Base-by-base conservation (phyloP, 2,329 filamentous ascomycete genomes). In the Nemania abortiva region DNA sequence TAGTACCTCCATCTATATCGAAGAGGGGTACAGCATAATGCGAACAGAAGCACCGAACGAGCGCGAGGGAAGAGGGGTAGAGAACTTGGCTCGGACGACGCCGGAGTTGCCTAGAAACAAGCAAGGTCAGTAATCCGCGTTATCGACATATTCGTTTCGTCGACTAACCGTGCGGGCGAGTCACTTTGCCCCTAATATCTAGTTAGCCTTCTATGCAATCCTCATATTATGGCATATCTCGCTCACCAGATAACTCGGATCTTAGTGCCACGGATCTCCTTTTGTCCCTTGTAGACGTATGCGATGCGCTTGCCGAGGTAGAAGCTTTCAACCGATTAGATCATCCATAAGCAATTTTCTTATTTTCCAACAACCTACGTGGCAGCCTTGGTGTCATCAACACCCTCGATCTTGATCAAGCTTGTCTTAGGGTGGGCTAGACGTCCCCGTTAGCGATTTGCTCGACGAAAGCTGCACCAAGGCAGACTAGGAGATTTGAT, bases 271-370 rank as follows among this genome's bases (percentile, higher is more conserved):
- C 95, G 93, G 82, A 97, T 89, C 89, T 97, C 94, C 87, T 91
- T 95, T 86, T 93, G 91, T 79, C 91, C 95, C 82, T 95, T 94
- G 90, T 98, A 99, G 86, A 99, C 94, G 86, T 94, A 99, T 84
- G 96, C 96, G 84, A 98, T 91, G 88, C 95, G 95, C 92, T 99
- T 99, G 87, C 96, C 96, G 77, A 94, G 88, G 89, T 99, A 99
- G 92, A 98, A 98, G 87, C 87, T 89, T 77, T 71, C 58, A 54
- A 65, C 70, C 24, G 22, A 63, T 77, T 74, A 77, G 72, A 73
- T 56, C 45, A 53, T 53, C 31, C 63, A 24, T 42, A 49, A 61
- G 56, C 24, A 58, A 59, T 27, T 56, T 6, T 10, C 11, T 18
- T 20, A 29, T 63, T 31, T 54, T 31, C 29, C 13, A 42, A 61